A percentile compares a stretch with the other conserved stretches of the same genome.
phyloP scores from a whole-genome alignment of 352 stramenopile genomes.

The Globisporangium nagaii region DNA sequence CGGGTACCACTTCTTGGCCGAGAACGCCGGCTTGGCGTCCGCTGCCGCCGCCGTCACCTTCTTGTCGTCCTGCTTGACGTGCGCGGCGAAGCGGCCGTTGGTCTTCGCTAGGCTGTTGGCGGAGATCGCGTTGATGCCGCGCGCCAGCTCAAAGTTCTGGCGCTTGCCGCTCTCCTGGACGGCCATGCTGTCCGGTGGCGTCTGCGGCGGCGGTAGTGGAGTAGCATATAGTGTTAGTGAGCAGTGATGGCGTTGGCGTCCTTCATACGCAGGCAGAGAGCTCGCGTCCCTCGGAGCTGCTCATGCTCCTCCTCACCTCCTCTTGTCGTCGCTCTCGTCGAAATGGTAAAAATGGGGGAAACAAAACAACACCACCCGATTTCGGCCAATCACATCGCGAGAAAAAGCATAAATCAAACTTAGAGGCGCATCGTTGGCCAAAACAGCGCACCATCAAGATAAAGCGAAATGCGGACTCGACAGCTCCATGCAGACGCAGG shows the following conservation, averaged over 20 bases:
- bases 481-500: no score
- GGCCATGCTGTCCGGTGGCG: neutral
- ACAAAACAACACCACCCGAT: neutral
- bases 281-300: neutral
- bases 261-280: neutral
- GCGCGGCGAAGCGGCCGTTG: conserved; percentile 32
- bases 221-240: neutral
- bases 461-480: no score
- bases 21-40: conserved; percentile 19
- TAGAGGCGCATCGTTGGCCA: no score
- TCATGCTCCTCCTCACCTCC: neutral
- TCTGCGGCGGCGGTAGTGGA: neutral
- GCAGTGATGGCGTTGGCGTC: neutral
- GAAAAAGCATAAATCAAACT: neutral
- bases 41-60: conserved; percentile 34
- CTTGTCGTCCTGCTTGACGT: conserved; percentile 49
- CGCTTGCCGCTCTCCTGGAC: conserved; percentile 17
- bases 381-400: neutral
- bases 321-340: neutral
- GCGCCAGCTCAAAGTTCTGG: conserved; percentile 67
- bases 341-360: neutral
- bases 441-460: no score
- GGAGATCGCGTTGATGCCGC: conserved; percentile 76
- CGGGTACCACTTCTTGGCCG: conserved; percentile 75
- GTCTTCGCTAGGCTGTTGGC: conserved; percentile 50